phyloP scores from a whole-genome alignment of 495 filamentous ascomycete genomes.

The Xylaria grammica region DNA sequence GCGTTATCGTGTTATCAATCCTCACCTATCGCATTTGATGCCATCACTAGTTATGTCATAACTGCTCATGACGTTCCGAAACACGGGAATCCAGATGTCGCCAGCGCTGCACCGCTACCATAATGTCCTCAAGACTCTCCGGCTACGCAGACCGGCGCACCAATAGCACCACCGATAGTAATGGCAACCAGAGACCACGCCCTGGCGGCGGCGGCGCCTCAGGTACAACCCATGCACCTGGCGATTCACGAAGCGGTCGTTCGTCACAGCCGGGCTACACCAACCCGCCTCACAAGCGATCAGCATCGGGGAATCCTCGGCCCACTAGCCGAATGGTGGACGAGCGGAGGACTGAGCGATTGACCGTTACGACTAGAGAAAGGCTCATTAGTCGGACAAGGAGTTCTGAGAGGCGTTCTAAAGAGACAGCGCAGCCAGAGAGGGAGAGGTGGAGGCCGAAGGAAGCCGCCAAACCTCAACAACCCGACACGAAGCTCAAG shows the following conservation, averaged over 20 bases:
- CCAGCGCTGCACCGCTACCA: slow-evolving; percentile 23
- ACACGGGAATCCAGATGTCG: slow-evolving; percentile 31
- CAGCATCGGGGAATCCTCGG: slow-evolving; percentile 48
- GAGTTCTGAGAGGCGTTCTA: slow-evolving; percentile 68
- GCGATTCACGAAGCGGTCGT: slow-evolving; percentile 31
- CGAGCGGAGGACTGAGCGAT: slow-evolving; percentile 54
- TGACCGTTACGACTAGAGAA: slow-evolving; percentile 68
- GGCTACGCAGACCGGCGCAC: slow-evolving; percentile 48
- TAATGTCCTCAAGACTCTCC: slow-evolving; percentile 46
- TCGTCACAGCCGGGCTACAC: slow-evolving; percentile 33
- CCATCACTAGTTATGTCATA: slow-evolving; percentile 1
- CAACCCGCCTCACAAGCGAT: slow-evolving; percentile 48
- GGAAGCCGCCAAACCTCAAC: slow-evolving; percentile 49
- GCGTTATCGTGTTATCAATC: slow-evolving; percentile 14
- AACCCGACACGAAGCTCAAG: slow-evolving; percentile 49
- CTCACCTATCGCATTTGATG: background rate
- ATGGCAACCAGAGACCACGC: slow-evolving; percentile 43
- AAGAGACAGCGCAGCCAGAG: slow-evolving; percentile 36
- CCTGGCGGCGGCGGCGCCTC: slow-evolving; percentile 35
- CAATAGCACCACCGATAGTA: slow-evolving; percentile 43
- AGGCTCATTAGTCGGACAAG: slow-evolving; percentile 64
- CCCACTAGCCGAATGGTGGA: slow-evolving; percentile 46
- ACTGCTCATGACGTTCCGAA: slow-evolving; percentile 21
- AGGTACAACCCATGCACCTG: slow-evolving; percentile 26
- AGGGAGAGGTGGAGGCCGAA: slow-evolving; percentile 37